Evolutionary conservation across 371 early-diverging fungal species (phyloP), one percentile per base, ranked within the genome.

Genomic region (Smittium culicis): DNA sequence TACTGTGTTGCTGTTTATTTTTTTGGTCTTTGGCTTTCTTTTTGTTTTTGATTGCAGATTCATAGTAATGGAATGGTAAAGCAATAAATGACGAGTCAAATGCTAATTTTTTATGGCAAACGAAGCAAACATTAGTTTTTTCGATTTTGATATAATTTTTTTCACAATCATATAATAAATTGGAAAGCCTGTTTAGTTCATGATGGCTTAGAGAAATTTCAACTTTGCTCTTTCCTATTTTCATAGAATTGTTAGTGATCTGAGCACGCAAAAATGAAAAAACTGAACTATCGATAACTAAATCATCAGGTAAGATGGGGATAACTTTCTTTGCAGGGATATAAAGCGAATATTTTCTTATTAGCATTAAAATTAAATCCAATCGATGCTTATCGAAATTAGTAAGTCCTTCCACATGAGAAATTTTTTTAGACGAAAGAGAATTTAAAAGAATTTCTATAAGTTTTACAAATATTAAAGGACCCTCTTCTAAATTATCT

Each of bases 391-490:
- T 57, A 3, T 27, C 14, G 3, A 3, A 8, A 57, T 57, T 3
- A 5, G 14, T 57, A 16, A n/a, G 57, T 5, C 25, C 5, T 16
- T 3, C 25, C 5, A 14, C 27, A 57, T 25, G 3, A 16, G 3
- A 25, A n/a, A 16, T 25, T 8, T 27, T 57, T 57, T 57, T 25
- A 20, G 11, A 16, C 27, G 57, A 5, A 3, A n/a, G 25, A 57
- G 57, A 57, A 5, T 25, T 45, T 28, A 74, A 60, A 0, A 75
- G 61, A 3, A 73, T 67, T 33, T 60, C 58, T 8, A 74, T 56
- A 20, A 78, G 61, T 45, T 67, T 61, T 17, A 78, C 69, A 69
- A 72, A 78, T 27, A 77, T 70, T 28, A 58, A 66, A 0, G 70
- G 45, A 1, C 35, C 55, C 17, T 59, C 55, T 25, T 25, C 55